Evolutionary conservation across 768 basidiomycete genomes (phyloP).

Genomic region (Coprinopsis strossmayeri): DNA sequence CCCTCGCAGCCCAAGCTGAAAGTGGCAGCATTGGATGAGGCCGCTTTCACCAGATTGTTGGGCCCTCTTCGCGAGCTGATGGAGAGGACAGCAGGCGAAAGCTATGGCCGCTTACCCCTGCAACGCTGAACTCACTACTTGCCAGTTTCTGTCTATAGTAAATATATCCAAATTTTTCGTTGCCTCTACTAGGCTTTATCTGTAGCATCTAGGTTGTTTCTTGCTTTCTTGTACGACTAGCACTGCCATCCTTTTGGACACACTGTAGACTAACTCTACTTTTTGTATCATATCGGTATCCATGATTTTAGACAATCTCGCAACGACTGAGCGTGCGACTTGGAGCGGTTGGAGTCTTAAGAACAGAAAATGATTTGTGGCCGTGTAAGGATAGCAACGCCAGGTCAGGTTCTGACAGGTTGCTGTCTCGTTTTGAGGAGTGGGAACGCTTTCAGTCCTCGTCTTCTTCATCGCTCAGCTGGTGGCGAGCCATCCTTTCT

Average conservation of each 20-base stretch:
- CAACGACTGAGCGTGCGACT: too few relatives aligned
- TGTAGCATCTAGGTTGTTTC: neutral
- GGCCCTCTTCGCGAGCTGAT: slow-evolving; percentile 91
- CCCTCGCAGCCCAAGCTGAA: slow-evolving; percentile 62
- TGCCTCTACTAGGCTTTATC: neutral
- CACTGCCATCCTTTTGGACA: neutral
- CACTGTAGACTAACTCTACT: neutral
- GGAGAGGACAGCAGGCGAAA: slow-evolving; percentile 83
- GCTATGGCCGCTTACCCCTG: slow-evolving; percentile 41
- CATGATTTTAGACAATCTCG: too few relatives aligned
- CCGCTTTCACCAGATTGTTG: slow-evolving; percentile 89
- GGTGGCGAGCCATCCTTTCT: neutral
- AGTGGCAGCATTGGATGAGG: slow-evolving; percentile 88
- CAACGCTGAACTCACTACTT: slow-evolving; percentile 13
- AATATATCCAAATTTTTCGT: too few relatives aligned
- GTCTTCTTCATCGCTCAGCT: slow-evolving; percentile 10
- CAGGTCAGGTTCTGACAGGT: neutral
- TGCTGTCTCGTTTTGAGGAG: too few relatives aligned
- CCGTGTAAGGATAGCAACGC: neutral
- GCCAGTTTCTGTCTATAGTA: too few relatives aligned
- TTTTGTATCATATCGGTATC: neutral
- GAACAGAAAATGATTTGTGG: neutral
- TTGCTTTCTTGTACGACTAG: slow-evolving; percentile 1
- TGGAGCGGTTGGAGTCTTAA: neutral
- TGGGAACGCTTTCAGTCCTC: slow-evolving; percentile 15